Percentiles rank a stretch among this genome's conserved stretches.
phyloP scores from a whole-genome alignment of 208 protist species.

The Phytomonas sp. region DNA sequence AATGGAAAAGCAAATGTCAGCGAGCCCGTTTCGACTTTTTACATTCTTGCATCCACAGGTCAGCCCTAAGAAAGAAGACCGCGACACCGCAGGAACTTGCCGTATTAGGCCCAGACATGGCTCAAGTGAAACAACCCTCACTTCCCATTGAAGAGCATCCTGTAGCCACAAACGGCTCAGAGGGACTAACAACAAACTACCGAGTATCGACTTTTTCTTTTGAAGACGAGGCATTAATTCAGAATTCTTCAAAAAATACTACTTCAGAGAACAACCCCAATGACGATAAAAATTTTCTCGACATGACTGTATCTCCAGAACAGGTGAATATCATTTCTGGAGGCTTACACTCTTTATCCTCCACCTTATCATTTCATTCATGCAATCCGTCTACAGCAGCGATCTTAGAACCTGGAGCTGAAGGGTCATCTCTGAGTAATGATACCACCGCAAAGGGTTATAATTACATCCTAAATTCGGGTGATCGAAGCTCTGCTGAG shows the following conservation, averaged over 20 bases:
- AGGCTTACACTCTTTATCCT: neutral
- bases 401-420: neutral
- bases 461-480: neutral
- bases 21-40: slow-evolving; percentile 25
- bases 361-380: neutral
- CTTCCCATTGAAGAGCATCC: neutral
- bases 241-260: neutral
- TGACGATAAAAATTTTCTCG: neutral
- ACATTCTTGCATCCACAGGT: slow-evolving; percentile 17
- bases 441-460: slow-evolving; percentile 2
- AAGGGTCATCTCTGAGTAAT: neutral
- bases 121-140: neutral
- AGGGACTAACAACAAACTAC: neutral
- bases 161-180: neutral
- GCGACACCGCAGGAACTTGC: neutral
- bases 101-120: neutral
- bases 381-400: neutral
- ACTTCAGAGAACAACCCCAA: neutral
- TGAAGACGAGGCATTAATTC: neutral
- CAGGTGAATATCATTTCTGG: neutral
- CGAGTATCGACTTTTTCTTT: neutral
- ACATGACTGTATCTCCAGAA: neutral
- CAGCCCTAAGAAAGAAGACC: slow-evolving; percentile 2
- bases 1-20: slow-evolving; percentile 22
- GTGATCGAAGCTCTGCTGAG: neutral